Conservation (phyloP, 192 early-diverging fungal species). For the Allomyces javanicus region DNA sequence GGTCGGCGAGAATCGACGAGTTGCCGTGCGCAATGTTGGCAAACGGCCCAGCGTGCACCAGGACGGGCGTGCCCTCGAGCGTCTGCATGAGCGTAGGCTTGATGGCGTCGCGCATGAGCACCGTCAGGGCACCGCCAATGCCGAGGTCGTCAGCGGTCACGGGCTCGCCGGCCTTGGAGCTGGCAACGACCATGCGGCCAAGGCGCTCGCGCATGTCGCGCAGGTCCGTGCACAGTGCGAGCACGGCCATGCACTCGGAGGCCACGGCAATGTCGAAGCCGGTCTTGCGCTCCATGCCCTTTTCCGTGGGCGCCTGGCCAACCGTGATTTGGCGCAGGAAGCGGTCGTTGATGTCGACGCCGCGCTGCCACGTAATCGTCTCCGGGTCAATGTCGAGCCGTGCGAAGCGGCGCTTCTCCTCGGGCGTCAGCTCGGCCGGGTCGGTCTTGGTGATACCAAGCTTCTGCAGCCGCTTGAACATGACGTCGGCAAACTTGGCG, state of each 20-base stretch:
- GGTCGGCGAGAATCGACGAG: constrained; percentile 86
- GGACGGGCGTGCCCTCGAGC: constrained; percentile 93
- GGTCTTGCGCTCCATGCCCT: constrained; percentile 65
- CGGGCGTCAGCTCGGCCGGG: constrained; percentile 55
- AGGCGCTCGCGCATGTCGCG: constrained; percentile 82
- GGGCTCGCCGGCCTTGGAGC: constrained; percentile 53
- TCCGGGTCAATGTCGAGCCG: constrained; percentile 87
- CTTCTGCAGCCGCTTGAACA: constrained; percentile 56
- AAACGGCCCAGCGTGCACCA: constrained; percentile 97
- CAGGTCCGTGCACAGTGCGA: constrained; percentile 78
- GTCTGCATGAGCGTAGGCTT: constrained; percentile 99
- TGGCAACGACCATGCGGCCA: constrained; percentile 87
- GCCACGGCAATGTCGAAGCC: constrained; percentile 98
- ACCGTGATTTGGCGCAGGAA: constrained; percentile 82
- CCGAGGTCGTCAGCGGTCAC: constrained; percentile 94
- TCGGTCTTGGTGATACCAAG: constrained; percentile 66
- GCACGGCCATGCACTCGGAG: constrained; percentile 93
- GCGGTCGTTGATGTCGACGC: constrained; percentile 89
- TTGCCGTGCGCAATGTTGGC: constrained; percentile 99
- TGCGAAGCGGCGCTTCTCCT: constrained; percentile 61
- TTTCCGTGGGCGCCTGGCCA: constrained; percentile 71
- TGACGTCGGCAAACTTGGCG: constrained; percentile 58
- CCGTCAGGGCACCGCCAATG: constrained; percentile 80
- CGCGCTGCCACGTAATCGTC: constrained; percentile 91
- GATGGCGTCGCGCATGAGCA: constrained; percentile 96